Evolutionary conservation across 2,329 filamentous ascomycete species (phyloP), one percentile per base, ranked within the genome.

Genomic region (Akanthomyces lecanii): DNA sequence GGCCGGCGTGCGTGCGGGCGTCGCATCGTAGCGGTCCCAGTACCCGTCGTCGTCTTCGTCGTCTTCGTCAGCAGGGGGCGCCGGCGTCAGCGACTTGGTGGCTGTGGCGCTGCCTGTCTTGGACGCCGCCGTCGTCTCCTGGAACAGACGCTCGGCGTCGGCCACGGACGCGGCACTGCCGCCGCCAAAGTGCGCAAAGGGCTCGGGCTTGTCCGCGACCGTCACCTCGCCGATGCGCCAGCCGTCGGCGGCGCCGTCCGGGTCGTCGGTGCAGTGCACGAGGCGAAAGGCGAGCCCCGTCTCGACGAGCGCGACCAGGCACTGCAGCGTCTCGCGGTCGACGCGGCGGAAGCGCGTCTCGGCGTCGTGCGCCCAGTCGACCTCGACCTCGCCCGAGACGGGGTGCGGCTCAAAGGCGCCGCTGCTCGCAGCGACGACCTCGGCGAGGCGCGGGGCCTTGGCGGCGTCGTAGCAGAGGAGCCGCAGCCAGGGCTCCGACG

Each of bases 361-460:
- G 8, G 85, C 82, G 63, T 91, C 88, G 63, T 80, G 81, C 69
- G 86, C 82, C 81, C 83, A 85, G 72, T 90, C 87, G 23, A 93
- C 76, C 75, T 94, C 90, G 61, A 94, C 84, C 73, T 93, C 90
- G 61, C 90, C 90, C 2, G 89, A 92, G 5, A 89, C 85, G 3
- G 91, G 91, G 70, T 95, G 91, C n/a, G 89, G 89, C 73, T 93
- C 89, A 38, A 94, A 78, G 52, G 82, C 77, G 60, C 89, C 84
- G 62, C 82, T 81, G 33, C 28, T 11, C 18, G 51, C 36, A 67
- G 82, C 81, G 38, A 86, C 85, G 16, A 89, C 77, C 63, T 84
- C 78, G n/a, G 82, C 79, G 21, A 94, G 79, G 66, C 79, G 82
- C 50, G 83, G 77, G 3, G 81, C 78, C 66, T 82, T 81, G 66